Evolutionary conservation across 306 rosid species (phyloP).

Genomic region (Calophaca sinica): DNA sequence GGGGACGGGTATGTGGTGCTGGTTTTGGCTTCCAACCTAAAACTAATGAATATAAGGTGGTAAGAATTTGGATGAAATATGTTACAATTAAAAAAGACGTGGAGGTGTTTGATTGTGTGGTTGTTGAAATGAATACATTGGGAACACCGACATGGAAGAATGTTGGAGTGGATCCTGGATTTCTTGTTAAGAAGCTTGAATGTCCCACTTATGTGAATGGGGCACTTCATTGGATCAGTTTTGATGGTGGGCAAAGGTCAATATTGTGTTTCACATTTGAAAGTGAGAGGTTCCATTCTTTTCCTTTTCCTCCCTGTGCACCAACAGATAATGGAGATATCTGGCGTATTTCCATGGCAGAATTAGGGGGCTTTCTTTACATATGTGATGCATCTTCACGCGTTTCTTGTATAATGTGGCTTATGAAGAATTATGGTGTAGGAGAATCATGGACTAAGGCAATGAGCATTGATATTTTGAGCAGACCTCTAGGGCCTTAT

Average conservation of each 20-base stretch:
- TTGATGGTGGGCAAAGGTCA: neutral
- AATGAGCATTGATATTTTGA: too few species aligned
- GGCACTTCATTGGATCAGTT: neutral
- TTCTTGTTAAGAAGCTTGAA: neutral
- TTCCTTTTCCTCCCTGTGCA: neutral
- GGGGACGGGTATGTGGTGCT: too few species aligned
- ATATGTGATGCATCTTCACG: too few species aligned
- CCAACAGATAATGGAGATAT: too few species aligned
- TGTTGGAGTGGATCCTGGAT: neutral
- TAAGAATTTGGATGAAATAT: neutral
- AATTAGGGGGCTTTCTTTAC: neutral
- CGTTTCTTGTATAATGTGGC: too few species aligned
- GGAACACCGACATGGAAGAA: neutral
- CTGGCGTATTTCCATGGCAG: neutral
- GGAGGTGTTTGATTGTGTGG: too few species aligned
- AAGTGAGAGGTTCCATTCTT: constrained; percentile 25
- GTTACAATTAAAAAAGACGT: too few species aligned
- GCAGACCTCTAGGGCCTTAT: too few species aligned
- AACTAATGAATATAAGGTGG: constrained; percentile 4
- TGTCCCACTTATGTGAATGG: neutral
- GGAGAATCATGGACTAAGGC: too few species aligned
- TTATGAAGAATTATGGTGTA: too few species aligned
- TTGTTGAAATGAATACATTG: neutral
- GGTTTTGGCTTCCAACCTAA: constrained; percentile 11
- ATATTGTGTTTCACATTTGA: neutral